A percentile compares a stretch with the other conserved stretches of the same genome.
Evolutionary conservation across 2,329 filamentous ascomycete genomes (phyloP).

Genomic region (Pseudogymnoascus sp.): DNA sequence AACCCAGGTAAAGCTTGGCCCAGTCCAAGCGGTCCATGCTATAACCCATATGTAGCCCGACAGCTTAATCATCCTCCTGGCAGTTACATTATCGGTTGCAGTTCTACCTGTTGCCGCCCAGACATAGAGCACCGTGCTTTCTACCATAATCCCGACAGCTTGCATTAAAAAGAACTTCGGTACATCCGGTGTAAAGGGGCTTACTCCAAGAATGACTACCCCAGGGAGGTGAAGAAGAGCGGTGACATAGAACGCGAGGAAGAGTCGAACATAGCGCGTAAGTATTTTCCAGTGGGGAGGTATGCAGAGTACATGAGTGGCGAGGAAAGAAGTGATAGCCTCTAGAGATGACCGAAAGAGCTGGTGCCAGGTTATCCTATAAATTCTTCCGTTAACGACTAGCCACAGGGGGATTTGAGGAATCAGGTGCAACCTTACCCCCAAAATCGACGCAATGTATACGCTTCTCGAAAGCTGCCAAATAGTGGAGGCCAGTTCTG

Average conservation of each 20-base stretch:
- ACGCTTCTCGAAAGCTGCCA: background rate
- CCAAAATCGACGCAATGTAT: background rate
- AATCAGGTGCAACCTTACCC: background rate
- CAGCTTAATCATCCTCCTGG: background rate
- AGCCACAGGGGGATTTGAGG: background rate
- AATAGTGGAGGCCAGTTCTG: background rate
- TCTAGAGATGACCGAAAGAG: slow-evolving; percentile 4
- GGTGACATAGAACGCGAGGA: background rate
- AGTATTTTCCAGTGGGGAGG: background rate
- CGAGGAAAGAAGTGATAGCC: background rate
- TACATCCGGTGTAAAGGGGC: background rate
- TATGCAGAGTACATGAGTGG: background rate
- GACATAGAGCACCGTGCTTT: background rate
- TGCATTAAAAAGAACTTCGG: slow-evolving; percentile 2
- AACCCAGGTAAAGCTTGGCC: background rate
- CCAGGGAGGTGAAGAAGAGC: background rate
- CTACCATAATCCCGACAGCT: background rate
- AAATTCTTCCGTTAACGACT: background rate
- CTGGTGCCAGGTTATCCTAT: slow-evolving; percentile 1
- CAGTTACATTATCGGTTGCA: background rate
- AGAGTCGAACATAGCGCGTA: background rate
- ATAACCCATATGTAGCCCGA: background rate
- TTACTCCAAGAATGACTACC: background rate
- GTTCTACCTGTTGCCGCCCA: background rate
- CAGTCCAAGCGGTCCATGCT: background rate